Conservation (phyloP, 441 rosid genomes). For the Raphanus hybrid region DNA sequence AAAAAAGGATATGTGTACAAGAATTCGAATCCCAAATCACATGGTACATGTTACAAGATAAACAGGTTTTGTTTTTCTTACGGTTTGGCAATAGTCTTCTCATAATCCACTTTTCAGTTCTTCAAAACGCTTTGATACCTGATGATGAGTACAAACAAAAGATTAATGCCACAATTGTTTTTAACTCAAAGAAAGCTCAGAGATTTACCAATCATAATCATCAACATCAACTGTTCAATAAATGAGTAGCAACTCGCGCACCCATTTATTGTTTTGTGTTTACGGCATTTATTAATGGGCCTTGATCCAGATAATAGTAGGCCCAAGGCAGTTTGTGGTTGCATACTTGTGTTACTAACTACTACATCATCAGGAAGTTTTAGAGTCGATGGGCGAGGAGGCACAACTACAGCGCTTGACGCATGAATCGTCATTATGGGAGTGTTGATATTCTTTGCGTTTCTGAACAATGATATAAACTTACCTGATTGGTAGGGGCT, state of each 20-base stretch:
- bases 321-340: slow-evolving; percentile 58
- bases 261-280: not conserved
- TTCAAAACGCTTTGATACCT: slow-evolving; percentile 82
- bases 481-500: slow-evolving; percentile 84
- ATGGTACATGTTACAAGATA: not conserved
- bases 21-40: slow-evolving; percentile 10
- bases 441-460: slow-evolving; percentile 53
- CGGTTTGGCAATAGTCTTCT: slow-evolving; percentile 57
- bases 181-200: not conserved
- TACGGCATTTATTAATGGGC: slow-evolving; percentile 8
- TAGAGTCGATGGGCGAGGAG: slow-evolving; percentile 77
- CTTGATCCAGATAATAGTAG: not conserved
- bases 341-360: slow-evolving; percentile 52
- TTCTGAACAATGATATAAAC: slow-evolving; percentile 54
- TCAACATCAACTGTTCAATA: slow-evolving; percentile 45
- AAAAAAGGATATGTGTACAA: slow-evolving; percentile 12
- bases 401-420: slow-evolving; percentile 77
- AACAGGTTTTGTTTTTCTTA: slow-evolving; percentile 12
- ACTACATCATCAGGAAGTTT: slow-evolving; percentile 59
- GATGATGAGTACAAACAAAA: slow-evolving; percentile 2
- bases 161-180: not conserved
- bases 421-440: slow-evolving; percentile 74
- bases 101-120: slow-evolving; percentile 64
- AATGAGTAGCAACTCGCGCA: not conserved
- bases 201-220: not conserved